Base-by-base conservation (phyloP, 108 stramenopile genomes). In the Ochromonas danica region DNA sequence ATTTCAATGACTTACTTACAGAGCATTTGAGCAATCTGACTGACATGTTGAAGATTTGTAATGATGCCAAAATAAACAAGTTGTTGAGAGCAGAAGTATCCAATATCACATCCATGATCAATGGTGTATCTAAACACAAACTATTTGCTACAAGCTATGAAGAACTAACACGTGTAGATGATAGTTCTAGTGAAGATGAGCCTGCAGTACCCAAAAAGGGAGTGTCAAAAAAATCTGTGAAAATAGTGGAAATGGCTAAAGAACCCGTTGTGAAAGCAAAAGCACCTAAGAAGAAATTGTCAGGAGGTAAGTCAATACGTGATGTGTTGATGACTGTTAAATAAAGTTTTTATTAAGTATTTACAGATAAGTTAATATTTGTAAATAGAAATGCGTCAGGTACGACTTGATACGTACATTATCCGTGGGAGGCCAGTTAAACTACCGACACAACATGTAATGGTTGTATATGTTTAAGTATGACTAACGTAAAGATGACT, bases 1-100 rank as follows among this genome's bases (percentile, higher is more conserved):
- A 57, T 10, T 57, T 57, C 51, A 57, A 57, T n/a, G 51, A 57
- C 51, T 57, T 57, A 57, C 51, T 57, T 57, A 17, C 51, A 57
- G 51, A 57, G 10, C 22, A 22, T 57, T 57, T 57, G 51, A 17
- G 17, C 22, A 57, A 57, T 10, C 17, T 10, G 17, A 57, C 51
- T 57, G 51, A 57, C 10, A 22, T 17, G 51, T 57, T 10, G 51
- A 57, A 57, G 51, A 57, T 22, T 10, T 57, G 51, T 22, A 57
- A 57, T 17, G 10, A 57, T 57, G 51, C 51, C 51, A 17, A 57
- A 22, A 57, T 57, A 17, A 57, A 57, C 51, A 57, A 57, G 22
- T 17, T 57, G 22, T 57, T 57, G 51, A 57, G 10, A 57, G 51
- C 51, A 57, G 51, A 57, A 57, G 51, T 57, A 22, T 57, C 45